phyloP scores from a whole-genome alignment of 768 basidiomycete genomes.

The Phlebiopsis flavidoalba region DNA sequence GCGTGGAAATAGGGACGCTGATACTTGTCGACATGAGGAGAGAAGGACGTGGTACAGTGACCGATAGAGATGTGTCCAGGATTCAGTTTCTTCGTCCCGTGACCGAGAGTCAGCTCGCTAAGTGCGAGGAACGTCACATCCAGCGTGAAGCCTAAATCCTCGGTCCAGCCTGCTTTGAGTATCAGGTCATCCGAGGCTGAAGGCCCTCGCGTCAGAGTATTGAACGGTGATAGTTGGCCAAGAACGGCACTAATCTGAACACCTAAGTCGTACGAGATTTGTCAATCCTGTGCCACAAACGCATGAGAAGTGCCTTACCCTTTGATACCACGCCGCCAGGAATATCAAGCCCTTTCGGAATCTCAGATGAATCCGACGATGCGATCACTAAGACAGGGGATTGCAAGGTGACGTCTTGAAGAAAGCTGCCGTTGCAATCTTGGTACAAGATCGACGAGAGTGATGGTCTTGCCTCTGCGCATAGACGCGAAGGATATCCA shows the following conservation, averaged over 20 bases:
- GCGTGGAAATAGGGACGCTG: background rate
- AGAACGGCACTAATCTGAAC: background rate
- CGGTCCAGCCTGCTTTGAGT: background rate
- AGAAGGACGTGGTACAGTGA: background rate
- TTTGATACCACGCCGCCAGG: background rate
- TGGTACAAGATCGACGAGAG: background rate
- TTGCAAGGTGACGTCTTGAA: background rate
- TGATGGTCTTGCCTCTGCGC: background rate
- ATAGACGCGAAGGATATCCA: background rate
- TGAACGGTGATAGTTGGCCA: background rate
- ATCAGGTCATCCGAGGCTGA: background rate
- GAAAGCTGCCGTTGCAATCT: background rate
- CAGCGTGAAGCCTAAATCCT: background rate
- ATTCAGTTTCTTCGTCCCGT: background rate
- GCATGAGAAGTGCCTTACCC: background rate
- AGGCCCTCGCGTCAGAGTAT: background rate
- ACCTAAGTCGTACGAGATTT: background rate
- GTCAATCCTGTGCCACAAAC: background rate
- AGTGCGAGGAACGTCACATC: background rate
- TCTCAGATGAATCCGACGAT: background rate
- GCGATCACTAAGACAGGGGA: background rate
- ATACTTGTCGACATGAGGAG: background rate
- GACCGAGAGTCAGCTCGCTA: background rate
- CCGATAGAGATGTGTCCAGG: background rate
- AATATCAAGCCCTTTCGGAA: background rate